These are phyloP conservation scores for Mortierella claussenii DNA, from an alignment of 192 early-diverging fungal genomes.

Conservation along the genomic window DNA sequence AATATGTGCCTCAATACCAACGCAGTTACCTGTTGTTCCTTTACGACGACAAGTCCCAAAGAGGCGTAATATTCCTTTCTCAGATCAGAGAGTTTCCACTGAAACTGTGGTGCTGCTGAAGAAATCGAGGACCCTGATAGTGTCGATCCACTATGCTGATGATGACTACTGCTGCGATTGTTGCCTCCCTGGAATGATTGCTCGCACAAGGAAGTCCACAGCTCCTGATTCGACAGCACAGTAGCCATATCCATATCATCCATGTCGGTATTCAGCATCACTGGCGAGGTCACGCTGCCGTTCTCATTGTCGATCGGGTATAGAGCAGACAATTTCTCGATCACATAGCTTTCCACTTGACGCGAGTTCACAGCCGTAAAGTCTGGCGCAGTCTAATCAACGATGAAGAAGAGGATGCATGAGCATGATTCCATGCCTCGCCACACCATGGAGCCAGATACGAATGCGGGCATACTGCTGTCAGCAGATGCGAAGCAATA, in stretches of 20 bases:
- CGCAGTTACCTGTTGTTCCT: conserved; percentile 33
- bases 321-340: conserved; percentile 27
- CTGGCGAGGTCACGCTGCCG: not conserved
- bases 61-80: conserved; percentile 53
- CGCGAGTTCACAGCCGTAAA: conserved; percentile 42
- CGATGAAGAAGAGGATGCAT: too few relatives aligned
- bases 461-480: too few relatives aligned
- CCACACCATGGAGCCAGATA: too few relatives aligned
- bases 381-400: conserved; percentile 35
- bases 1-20: too few relatives aligned
- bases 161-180: not conserved
- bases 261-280: conserved; percentile 27
- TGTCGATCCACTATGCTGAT: not conserved
- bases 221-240: conserved; percentile 24
- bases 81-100: conserved; percentile 54
- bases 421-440: too few relatives aligned
- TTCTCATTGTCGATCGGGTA: conserved; percentile 30
- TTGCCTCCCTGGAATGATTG: conserved; percentile 31
- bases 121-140: not conserved
- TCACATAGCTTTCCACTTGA: conserved; percentile 45
- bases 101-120: conserved; percentile 49
- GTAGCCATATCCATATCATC: conserved; percentile 21
- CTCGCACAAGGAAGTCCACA: conserved; percentile 40
- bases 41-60: conserved; percentile 37
- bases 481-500: too few relatives aligned